Base-by-base conservation (phyloP, 495 filamentous ascomycete genomes). In the Rostrohypoxylon terebratum region DNA sequence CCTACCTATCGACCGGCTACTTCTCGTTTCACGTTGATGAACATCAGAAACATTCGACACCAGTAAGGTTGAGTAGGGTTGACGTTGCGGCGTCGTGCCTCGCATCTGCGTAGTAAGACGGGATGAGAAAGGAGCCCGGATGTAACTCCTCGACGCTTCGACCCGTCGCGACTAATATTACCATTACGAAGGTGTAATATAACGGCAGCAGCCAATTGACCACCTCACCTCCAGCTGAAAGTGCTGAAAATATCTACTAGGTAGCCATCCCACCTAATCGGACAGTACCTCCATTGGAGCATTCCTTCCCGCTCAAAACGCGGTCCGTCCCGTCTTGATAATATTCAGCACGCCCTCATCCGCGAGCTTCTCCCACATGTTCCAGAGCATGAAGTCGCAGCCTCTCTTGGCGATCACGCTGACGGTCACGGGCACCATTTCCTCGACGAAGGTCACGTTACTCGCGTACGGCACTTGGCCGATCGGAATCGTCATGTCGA, bases 361-460 rank as follows among this genome's bases (percentile, higher is more conserved):
- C n/a, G 82, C 81, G 31, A 83, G 63, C 63, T 71, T 77, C 73
- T 85, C 81, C 54, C 82, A 77, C 76, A 83, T 75, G 61, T 83
- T 79, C 68, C 78, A 82, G 14, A 85, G 45, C 75, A 85, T 77
- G 40, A 81, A 80, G 51, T 85, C 82, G 54, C 83, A 85, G 0
- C 81, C 83, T 4, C 75, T 42, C 40, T 65, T 77, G 7, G 79
- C 82, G 7, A 82, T 74, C 64, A 83, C 67, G 40, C 78, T 81
- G 8, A 85, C 77, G 9, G 75, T 82, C 14, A 85, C 78, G 8
- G 82, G 83, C 21, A 79, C 70, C 65, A 83, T 79, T 64, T 85
- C 80, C 68, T 75, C 74, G 54, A 72, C 70, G 54, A 74, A 74
- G 1, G 80, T 83, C 11, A 83, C 74, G 28, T 79, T 77, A 38